Evolutionary conservation across 306 rosid genomes (phyloP).

Genomic region (Aeschynomene evenia): DNA sequence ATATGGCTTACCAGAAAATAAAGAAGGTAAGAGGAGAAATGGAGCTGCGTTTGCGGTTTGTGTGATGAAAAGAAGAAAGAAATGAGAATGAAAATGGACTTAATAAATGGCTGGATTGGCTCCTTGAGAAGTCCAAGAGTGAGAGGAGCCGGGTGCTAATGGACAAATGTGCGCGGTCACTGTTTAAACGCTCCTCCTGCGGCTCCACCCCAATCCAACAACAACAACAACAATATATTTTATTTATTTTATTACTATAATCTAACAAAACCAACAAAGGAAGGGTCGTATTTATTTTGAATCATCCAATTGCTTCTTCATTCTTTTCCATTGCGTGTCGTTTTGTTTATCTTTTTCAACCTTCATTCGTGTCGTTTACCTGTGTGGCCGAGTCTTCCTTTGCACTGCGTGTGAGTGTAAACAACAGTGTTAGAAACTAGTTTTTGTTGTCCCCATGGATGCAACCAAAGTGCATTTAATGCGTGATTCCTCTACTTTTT

Average conservation of each 20-base stretch:
- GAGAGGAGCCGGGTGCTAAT: conserved; percentile 28
- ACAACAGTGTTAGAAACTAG: too few relatives aligned
- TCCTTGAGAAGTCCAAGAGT: conserved; percentile 16
- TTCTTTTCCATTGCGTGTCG: not conserved
- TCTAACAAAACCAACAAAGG: not conserved
- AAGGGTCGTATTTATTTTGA: too few relatives aligned
- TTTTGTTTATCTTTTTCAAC: conserved; percentile 1
- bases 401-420: too few relatives aligned
- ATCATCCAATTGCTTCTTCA: not conserved
- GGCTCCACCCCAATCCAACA: conserved; percentile 35
- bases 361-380: not conserved
- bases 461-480: not conserved
- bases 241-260: too few relatives aligned
- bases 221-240: not conserved
- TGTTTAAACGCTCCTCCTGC: conserved; percentile 53
- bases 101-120: conserved; percentile 21
- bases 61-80: not conserved
- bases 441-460: not conserved
- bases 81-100: not conserved
- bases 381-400: too few relatives aligned
- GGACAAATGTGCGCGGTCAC: conserved; percentile 34
- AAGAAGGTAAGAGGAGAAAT: conserved; percentile 8
- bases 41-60: not conserved
- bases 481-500: too few relatives aligned
- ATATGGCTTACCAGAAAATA: conserved; percentile 20